Evolutionary conservation across 2,329 filamentous ascomycete genomes (phyloP).

Genomic region (Davidsoniella australis): DNA sequence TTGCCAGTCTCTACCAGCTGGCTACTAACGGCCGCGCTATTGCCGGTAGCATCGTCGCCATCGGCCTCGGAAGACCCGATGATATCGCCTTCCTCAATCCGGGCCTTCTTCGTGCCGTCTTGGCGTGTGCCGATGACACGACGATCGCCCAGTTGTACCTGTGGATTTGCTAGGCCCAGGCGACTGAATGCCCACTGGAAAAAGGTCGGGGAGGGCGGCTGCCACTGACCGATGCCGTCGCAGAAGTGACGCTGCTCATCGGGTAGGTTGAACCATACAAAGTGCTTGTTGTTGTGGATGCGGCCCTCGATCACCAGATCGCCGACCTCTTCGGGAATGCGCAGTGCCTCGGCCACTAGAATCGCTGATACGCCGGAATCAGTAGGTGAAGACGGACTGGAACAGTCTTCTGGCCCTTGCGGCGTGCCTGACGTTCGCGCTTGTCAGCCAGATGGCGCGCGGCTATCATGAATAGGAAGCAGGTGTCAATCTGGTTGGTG

Average conservation of each 20-base stretch:
- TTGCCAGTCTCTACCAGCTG: slow-evolving; percentile 7
- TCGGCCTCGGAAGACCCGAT: slow-evolving; percentile 4
- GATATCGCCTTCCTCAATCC: slow-evolving; percentile 11
- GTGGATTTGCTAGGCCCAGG: slow-evolving; percentile 17
- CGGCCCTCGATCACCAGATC: slow-evolving; percentile 24
- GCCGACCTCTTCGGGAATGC: slow-evolving; percentile 22
- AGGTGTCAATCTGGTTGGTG: slow-evolving; percentile 24
- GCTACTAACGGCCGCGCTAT: neutral
- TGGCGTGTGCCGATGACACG: slow-evolving; percentile 17
- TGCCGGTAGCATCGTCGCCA: slow-evolving; percentile 3
- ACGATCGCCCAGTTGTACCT: slow-evolving; percentile 14
- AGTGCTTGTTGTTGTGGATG: slow-evolving; percentile 22
- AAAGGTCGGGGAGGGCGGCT: slow-evolving; percentile 17
- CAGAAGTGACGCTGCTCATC: slow-evolving; percentile 20
- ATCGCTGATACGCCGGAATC: slow-evolving; percentile 24
- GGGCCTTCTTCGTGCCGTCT: slow-evolving; percentile 10
- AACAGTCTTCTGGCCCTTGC: slow-evolving; percentile 15
- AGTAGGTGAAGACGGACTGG: slow-evolving; percentile 22
- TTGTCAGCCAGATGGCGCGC: slow-evolving; percentile 17
- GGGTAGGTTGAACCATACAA: slow-evolving; percentile 24
- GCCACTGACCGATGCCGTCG: slow-evolving; percentile 20
- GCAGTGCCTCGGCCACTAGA: slow-evolving; percentile 21
- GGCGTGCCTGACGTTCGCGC: slow-evolving; percentile 15
- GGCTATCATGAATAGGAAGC: slow-evolving; percentile 25
- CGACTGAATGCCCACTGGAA: slow-evolving; percentile 17